Conservation (phyloP, 257 asterid genomes). For the Nicotiana obtusifolia region DNA sequence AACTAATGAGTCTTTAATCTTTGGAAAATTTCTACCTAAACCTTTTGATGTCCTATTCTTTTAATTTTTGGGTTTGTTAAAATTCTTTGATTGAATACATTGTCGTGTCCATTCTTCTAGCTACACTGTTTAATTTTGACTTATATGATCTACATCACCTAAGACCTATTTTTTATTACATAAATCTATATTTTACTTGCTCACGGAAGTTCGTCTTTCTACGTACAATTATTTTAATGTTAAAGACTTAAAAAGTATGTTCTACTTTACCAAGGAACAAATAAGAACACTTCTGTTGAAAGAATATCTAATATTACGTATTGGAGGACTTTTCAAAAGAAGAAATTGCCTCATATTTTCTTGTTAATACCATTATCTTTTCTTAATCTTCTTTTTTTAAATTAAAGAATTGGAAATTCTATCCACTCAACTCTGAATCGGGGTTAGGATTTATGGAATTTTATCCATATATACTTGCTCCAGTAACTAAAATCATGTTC, state of each 20-base stretch:
- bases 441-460: neutral
- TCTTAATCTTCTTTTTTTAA: too few species aligned
- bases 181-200: neutral
- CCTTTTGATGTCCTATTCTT: neutral
- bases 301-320: too few species aligned
- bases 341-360: too few species aligned
- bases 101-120: neutral
- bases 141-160: neutral
- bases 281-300: too few species aligned
- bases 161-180: neutral
- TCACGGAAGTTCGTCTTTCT: neutral
- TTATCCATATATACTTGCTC: neutral
- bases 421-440: too few species aligned
- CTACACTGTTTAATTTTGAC: neutral
- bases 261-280: too few species aligned
- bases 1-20: neutral
- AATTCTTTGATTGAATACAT: neutral
- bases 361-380: too few species aligned
- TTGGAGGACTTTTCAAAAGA: too few species aligned
- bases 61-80: neutral
- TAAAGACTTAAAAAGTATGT: neutral
- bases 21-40: neutral
- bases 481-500: neutral
- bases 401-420: too few species aligned
- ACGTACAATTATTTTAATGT: neutral